A percentile compares a stretch with the other conserved stretches of the same genome.
Conservation (phyloP, 78 protist species). For the Diacronema lutheri region DNA sequence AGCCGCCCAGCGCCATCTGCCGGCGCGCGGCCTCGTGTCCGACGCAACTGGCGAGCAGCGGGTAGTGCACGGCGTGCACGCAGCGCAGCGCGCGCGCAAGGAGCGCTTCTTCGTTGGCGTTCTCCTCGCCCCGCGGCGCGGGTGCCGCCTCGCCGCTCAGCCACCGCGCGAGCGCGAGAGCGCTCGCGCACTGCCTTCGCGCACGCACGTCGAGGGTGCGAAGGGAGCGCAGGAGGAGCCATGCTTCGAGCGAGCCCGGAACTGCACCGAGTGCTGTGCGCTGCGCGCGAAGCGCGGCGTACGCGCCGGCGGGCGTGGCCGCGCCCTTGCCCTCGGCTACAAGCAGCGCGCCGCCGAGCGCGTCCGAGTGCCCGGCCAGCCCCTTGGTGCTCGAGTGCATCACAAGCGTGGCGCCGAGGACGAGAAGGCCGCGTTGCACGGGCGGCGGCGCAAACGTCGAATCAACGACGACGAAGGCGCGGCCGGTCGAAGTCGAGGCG, state of each 20-base stretch:
- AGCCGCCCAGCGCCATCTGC: slow-evolving; percentile 19
- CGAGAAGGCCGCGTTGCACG: background rate
- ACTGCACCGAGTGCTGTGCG: slow-evolving; percentile 13
- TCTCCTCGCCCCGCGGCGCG: background rate
- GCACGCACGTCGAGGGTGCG: slow-evolving; percentile 26
- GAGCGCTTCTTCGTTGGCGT: background rate
- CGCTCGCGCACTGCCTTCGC: background rate
- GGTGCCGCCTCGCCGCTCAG: background rate
- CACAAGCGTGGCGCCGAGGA: slow-evolving; percentile 33
- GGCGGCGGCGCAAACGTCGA: slow-evolving; percentile 40
- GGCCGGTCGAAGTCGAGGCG: no score
- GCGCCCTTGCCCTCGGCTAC: background rate
- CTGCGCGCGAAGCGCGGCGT: background rate
- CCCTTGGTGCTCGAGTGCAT: slow-evolving; percentile 42
- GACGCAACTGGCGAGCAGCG: background rate
- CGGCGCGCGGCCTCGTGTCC: background rate
- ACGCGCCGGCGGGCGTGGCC: no score
- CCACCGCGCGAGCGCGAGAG: background rate
- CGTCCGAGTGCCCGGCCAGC: slow-evolving; percentile 34
- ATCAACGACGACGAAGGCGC: slow-evolving; percentile 29
- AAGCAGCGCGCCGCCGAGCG: slow-evolving; percentile 1
- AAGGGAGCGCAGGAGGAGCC: slow-evolving; percentile 33
- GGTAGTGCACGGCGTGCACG: background rate
- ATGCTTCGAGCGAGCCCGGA: slow-evolving; percentile 14
- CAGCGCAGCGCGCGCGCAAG: no score